phyloP scores from a whole-genome alignment of 768 basidiomycete genomes.

The Crepidotus variabilis region DNA sequence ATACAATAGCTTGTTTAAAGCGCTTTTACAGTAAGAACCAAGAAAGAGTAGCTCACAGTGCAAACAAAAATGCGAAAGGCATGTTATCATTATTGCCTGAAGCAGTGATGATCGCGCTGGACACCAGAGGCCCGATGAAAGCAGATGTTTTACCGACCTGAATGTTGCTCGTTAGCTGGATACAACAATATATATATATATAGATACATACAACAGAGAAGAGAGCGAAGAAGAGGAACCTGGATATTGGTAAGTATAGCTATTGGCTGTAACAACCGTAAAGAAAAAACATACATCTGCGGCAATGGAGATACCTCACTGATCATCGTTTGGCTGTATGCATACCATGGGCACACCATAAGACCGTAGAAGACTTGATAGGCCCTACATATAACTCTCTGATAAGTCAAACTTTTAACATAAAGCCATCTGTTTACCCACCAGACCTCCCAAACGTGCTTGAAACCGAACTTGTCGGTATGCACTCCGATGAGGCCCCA shows the following conservation, averaged over 20 bases:
- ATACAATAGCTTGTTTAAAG: background rate
- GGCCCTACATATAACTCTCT: constrained; percentile 39
- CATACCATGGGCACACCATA: constrained; percentile 78
- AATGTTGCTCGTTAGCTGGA: no score
- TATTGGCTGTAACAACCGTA: background rate
- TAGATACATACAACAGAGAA: constrained; percentile 54
- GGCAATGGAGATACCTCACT: constrained; percentile 71
- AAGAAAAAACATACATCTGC: constrained; percentile 51
- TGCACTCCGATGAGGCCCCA: constrained; percentile 81
- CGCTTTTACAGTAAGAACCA: background rate
- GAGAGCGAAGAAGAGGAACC: constrained; percentile 74
- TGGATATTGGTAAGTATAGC: constrained; percentile 2
- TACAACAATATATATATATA: no score
- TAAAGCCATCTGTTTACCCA: constrained; percentile 19
- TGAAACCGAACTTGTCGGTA: constrained; percentile 72
- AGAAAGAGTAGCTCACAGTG: constrained; percentile 40
- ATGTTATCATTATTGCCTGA: constrained; percentile 68
- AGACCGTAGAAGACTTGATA: constrained; percentile 71
- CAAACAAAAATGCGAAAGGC: constrained; percentile 73
- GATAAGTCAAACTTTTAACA: background rate
- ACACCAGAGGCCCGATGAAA: constrained; percentile 74
- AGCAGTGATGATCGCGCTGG: constrained; percentile 69
- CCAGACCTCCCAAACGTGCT: constrained; percentile 83
- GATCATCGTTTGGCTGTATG: constrained; percentile 82
- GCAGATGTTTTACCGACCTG: constrained; percentile 74